A percentile compares a stretch with the other conserved stretches of the same genome.
phyloP scores from a whole-genome alignment of 2,329 filamentous ascomycete species.

The Fusarium nanum region DNA sequence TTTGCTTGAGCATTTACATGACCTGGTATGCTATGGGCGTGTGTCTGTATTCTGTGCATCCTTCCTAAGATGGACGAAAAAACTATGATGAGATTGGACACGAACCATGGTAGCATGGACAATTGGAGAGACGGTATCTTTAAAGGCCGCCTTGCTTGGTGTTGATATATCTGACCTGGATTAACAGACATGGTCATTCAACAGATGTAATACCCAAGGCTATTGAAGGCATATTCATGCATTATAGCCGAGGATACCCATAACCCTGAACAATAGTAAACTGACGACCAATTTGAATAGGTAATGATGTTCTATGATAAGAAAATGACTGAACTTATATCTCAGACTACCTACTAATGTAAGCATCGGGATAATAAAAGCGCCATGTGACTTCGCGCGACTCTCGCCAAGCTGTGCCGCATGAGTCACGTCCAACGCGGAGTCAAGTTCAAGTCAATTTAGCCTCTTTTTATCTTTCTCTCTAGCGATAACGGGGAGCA shows the following conservation, averaged over 20 bases:
- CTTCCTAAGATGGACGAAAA: no score
- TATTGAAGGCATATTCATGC: neutral
- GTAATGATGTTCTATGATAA: constrained; percentile 2
- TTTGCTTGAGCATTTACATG: neutral
- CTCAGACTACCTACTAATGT: neutral
- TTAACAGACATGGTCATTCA: neutral
- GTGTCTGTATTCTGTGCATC: neutral
- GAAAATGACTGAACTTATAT: neutral
- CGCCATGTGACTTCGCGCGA: constrained; percentile 49
- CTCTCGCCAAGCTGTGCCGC: constrained; percentile 41
- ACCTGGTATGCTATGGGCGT: neutral
- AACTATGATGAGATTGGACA: neutral
- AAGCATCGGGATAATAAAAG: constrained; percentile 23
- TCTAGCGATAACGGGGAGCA: constrained; percentile 31
- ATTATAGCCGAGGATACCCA: neutral
- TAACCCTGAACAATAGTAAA: neutral
- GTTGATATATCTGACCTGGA: neutral
- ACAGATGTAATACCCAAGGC: neutral
- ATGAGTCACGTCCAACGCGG: constrained; percentile 45
- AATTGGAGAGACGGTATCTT: neutral
- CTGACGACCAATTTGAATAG: neutral
- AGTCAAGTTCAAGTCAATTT: constrained; percentile 10
- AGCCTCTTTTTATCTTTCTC: neutral
- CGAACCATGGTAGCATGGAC: neutral
- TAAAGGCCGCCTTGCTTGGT: neutral